These are phyloP conservation scores for Metarhizium anisopliae DNA, from an alignment of 2,329 filamentous ascomycete species.

Conservation along the genomic window DNA sequence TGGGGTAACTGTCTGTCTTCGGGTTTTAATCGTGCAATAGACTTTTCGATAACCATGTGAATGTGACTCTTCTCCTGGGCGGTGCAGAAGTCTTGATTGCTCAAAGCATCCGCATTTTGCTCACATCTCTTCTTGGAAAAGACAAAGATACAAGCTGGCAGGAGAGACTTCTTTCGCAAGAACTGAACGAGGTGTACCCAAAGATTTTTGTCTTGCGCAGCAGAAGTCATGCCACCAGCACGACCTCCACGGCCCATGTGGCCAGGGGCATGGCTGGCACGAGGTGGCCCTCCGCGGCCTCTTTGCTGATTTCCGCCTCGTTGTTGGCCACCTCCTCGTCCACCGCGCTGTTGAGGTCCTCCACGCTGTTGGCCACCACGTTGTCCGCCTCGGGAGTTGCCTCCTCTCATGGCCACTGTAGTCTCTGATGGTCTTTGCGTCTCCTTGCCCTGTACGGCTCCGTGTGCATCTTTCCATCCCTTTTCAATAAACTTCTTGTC, in stretches of 20 bases:
- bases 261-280: constrained; percentile 57
- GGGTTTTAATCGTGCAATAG: constrained; percentile 78
- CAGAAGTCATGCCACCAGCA: constrained; percentile 76
- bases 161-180: constrained; percentile 73
- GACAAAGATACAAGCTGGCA: constrained; percentile 94
- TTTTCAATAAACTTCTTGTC: constrained; percentile 87
- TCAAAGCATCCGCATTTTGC: constrained; percentile 90
- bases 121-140: constrained; percentile 98
- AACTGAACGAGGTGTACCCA: constrained; percentile 96
- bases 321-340: constrained; percentile 20
- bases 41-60: constrained; percentile 96
- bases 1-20: constrained; percentile 89
- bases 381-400: constrained; percentile 25
- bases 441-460: constrained; percentile 71
- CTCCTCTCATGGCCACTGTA: constrained; percentile 27
- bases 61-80: constrained; percentile 92
- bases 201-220: constrained; percentile 88
- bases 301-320: constrained; percentile 44
- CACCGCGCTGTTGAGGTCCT: constrained; percentile 34
- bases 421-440: constrained; percentile 48
- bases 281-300: constrained; percentile 41
- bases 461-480: constrained; percentile 91
- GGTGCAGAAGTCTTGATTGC: constrained; percentile 91
- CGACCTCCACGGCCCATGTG: constrained; percentile 87
- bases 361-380: constrained; percentile 36